Evolutionary conservation across 2,329 filamentous ascomycete genomes (phyloP), one percentile per base, ranked within the genome.

Genomic region (Penicillium sp.): DNA sequence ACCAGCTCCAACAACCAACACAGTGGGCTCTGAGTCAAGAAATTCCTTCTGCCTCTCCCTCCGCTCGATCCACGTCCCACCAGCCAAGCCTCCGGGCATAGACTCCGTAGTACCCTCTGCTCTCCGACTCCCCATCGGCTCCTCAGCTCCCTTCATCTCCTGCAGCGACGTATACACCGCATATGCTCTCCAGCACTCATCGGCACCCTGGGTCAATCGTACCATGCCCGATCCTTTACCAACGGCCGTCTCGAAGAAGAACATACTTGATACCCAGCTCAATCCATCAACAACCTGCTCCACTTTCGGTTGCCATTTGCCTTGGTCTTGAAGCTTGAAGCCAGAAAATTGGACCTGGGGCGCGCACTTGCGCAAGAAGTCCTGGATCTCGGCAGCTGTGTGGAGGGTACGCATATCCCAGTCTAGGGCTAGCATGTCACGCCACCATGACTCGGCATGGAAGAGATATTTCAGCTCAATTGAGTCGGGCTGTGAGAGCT

Each of bases 1-100:
- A 75, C 75, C 73, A 50, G 71, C 75, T 33, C 78, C 78, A 46
- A 80, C 64, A 31, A 80, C 71, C 39, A 81, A 54, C 1, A 78
- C 74, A 10, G 67, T 68, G 0, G 76, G 73, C 31, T 80, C 75
- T 16, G 70, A 66, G 29, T 74, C 69, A 9, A 70, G 48, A 37
- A 73, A 76, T 4, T 75, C 66, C 25, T 68, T 55, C 56, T 74
- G 63, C 50, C 67, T 65, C 50, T 68, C 58, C 31, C 69, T 66
- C 47, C 70, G 63, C 54, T 78, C 74, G 29, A 70, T 62, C 75
- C 75, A 77, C 16, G 73, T 77, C 13, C 71, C 73, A 14, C 65
- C 58, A 3, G 61, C 63, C 11, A 70, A 47, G 2, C 70, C 70
- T 19, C 69, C 70, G 6, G 73, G 69, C 65, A 73, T 70, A 23